Conservation (phyloP, 2,329 filamentous ascomycete species). For the Botryotinia narcissicola region DNA sequence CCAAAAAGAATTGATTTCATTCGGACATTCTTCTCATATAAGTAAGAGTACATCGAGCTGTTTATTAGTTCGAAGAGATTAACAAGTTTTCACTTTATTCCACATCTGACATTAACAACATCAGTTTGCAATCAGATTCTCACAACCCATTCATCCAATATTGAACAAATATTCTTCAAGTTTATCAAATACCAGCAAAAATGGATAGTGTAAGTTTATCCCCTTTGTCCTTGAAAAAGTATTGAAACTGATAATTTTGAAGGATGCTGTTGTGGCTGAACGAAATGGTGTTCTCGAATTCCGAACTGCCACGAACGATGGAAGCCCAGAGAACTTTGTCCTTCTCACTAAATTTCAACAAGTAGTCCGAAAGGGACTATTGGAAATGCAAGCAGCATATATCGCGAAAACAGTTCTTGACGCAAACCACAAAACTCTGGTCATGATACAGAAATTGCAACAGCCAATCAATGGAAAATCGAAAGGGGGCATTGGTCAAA, state of each 20-base stretch:
- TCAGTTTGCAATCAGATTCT: neutral
- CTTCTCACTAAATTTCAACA: neutral
- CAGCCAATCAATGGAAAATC: no score
- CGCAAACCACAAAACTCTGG: neutral
- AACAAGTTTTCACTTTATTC: neutral
- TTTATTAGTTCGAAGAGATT: neutral
- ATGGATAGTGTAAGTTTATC: neutral
- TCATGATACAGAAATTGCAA: neutral
- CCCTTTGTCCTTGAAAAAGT: neutral
- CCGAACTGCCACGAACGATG: neutral
- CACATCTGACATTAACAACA: neutral
- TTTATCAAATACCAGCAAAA: neutral
- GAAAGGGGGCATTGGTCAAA: no score
- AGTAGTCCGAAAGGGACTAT: neutral
- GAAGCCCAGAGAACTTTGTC: neutral
- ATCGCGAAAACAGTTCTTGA: neutral
- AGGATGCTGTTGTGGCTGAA: neutral
- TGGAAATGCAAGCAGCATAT: neutral
- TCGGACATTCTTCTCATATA: neutral
- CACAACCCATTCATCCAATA: neutral
- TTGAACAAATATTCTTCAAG: neutral
- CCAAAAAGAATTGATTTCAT: neutral
- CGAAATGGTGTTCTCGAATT: neutral
- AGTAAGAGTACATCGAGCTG: neutral
- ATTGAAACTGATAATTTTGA: neutral